Evolutionary conservation across 2,329 filamentous ascomycete genomes (phyloP), one percentile per base, ranked within the genome.

Genomic region (Xylariaceae sp.): DNA sequence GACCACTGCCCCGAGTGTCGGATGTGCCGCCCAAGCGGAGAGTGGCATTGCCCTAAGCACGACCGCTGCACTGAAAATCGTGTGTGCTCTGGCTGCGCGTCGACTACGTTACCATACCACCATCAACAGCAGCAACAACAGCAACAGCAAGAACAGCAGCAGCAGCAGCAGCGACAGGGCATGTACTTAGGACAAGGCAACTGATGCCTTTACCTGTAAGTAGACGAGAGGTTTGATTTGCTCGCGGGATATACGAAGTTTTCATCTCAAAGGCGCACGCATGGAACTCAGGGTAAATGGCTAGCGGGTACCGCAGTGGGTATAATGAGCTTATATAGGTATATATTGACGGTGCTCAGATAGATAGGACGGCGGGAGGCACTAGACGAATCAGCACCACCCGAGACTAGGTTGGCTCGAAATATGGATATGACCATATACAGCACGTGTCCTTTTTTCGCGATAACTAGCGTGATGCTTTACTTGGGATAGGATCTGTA

Each of bases 31-130:
- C 55, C 67, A 16, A 67, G 57, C 42, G 53, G 29, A 13, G 68
- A 71, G 37, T 71, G 68, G 68, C 68, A 71, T 39, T 71, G 68
- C 42, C 64, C 65, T 26, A 68, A 70, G 48, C 68, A 71, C 46
- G 61, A 61, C 21, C 64, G 62, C 29, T 71, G 68, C 33, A 68
- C 65, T 11, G 61, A 63, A 15, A 63, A 68, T 36, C 61, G 64
- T n/a, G 55, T 64, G 24, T 71, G 68, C 41, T 52, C 65, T 8
- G 62, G 58, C 29, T 71, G 68, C 40, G 59, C 60, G 20, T 61
- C 61, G 10, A 53, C 60, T 13, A 61, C 62, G 32, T 42, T 60
- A 26, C 58, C 58, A 13, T 60, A 58, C 33, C 58, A 60, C 21
- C 55, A 52, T 46, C 58, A 60, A 23, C 50, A 57, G 27, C 27